Evolutionary conservation across 805 yeast genomes (phyloP), one percentile per base, ranked within the genome.

Genomic region (Candida berthetii): DNA sequence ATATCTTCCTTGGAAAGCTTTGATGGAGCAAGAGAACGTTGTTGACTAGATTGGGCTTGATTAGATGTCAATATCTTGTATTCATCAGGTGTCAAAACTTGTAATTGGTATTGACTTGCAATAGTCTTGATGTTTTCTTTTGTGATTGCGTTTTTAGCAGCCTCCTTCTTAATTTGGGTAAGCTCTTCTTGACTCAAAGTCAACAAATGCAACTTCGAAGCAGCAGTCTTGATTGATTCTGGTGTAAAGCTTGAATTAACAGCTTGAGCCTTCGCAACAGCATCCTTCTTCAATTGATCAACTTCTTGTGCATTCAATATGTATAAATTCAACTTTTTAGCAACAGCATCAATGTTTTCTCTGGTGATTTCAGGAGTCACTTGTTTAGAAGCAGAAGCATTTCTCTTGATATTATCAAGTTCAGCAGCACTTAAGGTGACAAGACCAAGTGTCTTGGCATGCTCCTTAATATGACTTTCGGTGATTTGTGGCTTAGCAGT

Each of bases 21-120:
- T 11, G 37, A 36, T 13, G 48, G 35, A 18, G 42, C 49, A 27
- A 10, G n/a, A 13, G n/a, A 9, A 11, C 9, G 6, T 31, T 18
- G 15, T 17, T 14, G 13, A n/a, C 8, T 4, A 15, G 19, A 16
- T 17, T 33, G 15, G 22, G 27, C 18, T 36, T 32, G 10, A 17
- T 37, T 39, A 17, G 43, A 41, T 15, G 44, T 17, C 39, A 62
- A 38, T 2, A 31, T 32, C 7, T 48, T 48, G 31, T 49, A 51
- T 14, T 54, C 54, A 4, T 40, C 43, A 8, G 39, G 39, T 6
- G 49, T 45, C 13, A 66, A 19, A 2, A 63, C 49, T n/a, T 51
- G 52, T 36, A 55, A 38, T 3, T 46, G 47, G 11, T 48, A 17
- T 10, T 43, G 32, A 11, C 40, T 45, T 13, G 49, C 49, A 13